A percentile compares a stretch with the other conserved stretches of the same genome.
phyloP scores from a whole-genome alignment of 495 filamentous ascomycete species.

The Pyrenula massariospora region DNA sequence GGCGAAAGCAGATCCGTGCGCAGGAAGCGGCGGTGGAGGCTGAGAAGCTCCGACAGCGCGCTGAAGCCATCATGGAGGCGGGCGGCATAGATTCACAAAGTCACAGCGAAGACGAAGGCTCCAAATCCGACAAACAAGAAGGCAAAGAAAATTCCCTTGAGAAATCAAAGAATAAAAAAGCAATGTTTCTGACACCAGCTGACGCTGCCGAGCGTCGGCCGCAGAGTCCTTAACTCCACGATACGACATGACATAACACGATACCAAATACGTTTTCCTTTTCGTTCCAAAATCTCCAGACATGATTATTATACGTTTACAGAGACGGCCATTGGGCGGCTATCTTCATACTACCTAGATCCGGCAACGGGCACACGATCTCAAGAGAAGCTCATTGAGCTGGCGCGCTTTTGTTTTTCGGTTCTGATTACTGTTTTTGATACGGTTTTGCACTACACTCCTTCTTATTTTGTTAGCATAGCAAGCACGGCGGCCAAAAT shows the following conservation, averaged over 20 bases:
- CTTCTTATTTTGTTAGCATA: too few species aligned
- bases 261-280: background rate
- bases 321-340: background rate
- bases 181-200: background rate
- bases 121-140: background rate
- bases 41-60: constrained; percentile 37
- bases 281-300: background rate
- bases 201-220: background rate
- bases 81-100: background rate
- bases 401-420: too few species aligned
- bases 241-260: background rate
- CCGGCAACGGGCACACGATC: background rate
- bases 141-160: background rate
- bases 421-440: too few species aligned
- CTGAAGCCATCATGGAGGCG: constrained; percentile 12
- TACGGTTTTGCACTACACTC: too few species aligned
- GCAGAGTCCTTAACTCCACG: background rate
- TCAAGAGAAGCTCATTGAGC: too few species aligned
- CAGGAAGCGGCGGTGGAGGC: constrained; percentile 73
- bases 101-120: background rate
- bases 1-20: constrained; percentile 86
- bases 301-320: background rate
- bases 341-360: background rate
- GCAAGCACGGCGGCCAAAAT: too few species aligned
- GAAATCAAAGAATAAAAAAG: background rate